Evolutionary conservation across 805 yeast species (phyloP).

Genomic region (Lipomyces spencermartinsiae): DNA sequence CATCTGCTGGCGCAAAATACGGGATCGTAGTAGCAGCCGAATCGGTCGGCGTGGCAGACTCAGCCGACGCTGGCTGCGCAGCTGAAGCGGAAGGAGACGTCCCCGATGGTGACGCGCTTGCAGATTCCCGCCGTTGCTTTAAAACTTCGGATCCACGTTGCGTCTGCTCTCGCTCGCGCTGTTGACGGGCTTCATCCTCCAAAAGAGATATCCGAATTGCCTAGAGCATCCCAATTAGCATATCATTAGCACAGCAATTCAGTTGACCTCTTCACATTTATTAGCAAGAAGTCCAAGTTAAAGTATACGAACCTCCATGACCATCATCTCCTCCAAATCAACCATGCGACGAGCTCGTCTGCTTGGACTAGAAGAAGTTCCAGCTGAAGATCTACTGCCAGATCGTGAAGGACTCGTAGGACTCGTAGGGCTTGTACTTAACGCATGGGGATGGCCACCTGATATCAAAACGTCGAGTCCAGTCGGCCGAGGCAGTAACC

Average conservation of each 20-base stretch:
- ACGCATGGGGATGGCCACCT: not conserved
- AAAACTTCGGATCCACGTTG: conserved; percentile 24
- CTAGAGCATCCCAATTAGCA: not conserved
- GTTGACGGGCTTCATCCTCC: conserved; percentile 64
- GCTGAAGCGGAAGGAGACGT: not conserved
- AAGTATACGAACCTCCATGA: conserved; percentile 59
- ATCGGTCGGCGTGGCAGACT: not conserved
- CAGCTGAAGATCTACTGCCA: conserved; percentile 12
- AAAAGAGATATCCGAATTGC: conserved; percentile 76
- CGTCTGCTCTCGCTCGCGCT: conserved; percentile 42
- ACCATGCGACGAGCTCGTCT: conserved; percentile 40
- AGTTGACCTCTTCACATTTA: not conserved
- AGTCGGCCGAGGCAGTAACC: conserved; percentile 35
- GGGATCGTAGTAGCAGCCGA: not conserved
- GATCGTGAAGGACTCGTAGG: conserved; percentile 5
- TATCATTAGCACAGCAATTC: not conserved
- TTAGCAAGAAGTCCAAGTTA: not conserved
- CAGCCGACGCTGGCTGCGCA: not conserved
- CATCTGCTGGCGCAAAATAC: not conserved
- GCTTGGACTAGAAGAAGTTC: conserved; percentile 14
- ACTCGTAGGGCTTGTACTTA: conserved; percentile 6
- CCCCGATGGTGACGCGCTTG: not conserved
- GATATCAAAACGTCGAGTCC: conserved; percentile 22
- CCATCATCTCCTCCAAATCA: conserved; percentile 75
- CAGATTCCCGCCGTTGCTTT: conserved; percentile 7